Base-by-base conservation (phyloP, 148 eudicot genomes). In the Beta vulgaris region DNA sequence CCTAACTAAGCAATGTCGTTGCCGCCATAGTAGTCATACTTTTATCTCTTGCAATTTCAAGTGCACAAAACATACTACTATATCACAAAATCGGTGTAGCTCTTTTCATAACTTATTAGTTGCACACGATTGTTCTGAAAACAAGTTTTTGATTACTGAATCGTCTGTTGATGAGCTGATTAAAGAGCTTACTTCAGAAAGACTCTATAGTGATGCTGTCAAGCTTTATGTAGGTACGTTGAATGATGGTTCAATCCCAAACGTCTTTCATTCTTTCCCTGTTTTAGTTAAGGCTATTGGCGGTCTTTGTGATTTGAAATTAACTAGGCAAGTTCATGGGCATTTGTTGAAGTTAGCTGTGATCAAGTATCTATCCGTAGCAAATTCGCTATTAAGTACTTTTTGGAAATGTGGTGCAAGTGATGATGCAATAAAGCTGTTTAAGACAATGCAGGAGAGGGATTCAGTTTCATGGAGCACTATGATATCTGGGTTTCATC, bases 401-500 rank as follows among this genome's bases (percentile, higher is more conserved):
- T 61, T 83, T 3, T 83, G 82, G 83, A 76, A 76, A 76, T 61
- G 68, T 60, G 80, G 77, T 58, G 75, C 71, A 15, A 39, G n/a
- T 29, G 59, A 49, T 79, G 74, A 75, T 68, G 82, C 82, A 28
- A 39, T 72, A 49, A 76, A 29, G 70, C 48, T 79, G 80, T 81
- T 81, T 49, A 34, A 44, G 77, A 73, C 64, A 48, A 77, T 81
- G 80, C 64, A 58, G 40, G 73, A 66, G 65, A 81, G 51, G 42
- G 84, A 81, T 81, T 42, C 64, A 39, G 70, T 81, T 36, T 81
- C 84, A 37, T 81, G 84, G 84, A 81, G 74, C 66, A 68, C 84
- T 68, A 81, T 81, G 84, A 73, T 81, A 26, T 65, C 77, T 7
- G 84, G 84, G 19, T 81, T 81, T 67, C 77, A 77, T 65, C 77